Evolutionary conservation across 768 basidiomycete genomes (phyloP), one percentile per base, ranked within the genome.

Genomic region (Kwoniella mangroviensis): DNA sequence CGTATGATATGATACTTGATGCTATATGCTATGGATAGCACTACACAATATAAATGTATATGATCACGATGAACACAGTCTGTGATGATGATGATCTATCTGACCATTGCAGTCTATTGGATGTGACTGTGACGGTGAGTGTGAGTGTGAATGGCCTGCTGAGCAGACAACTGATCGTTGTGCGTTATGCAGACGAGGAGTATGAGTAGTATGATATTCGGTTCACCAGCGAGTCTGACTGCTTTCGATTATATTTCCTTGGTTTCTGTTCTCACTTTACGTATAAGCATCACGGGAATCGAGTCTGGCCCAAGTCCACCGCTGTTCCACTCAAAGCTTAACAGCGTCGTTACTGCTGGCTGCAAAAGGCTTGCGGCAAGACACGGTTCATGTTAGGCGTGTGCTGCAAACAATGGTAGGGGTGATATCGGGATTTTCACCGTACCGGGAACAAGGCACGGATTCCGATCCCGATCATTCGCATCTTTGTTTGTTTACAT

Each of bases 381-480:
- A 34, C 9, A 7, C 6, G 6, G 6, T 34, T 34, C 9, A 7
- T 34, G 34, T 34, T 49, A 49, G 45, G 45, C 45, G 15, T 49
- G 7, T 34, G 6, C 6, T 1, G 34, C 34, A 34, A 0, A 34
- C 9, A 7, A 34, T 34, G 34, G 34, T 34, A 34, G 34, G 34
- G 6, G 34, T 34, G 34, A 49, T 19, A 15, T 49, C 45, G 45
- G 45, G 45, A 49, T 49, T 49, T 49, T 6, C 12, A 9, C 4
- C 4, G 56, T 21, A 10, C 13, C 56, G 24, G 56, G 15, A 57
- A 17, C 15, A 21, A 57, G 56, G 56, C 41, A 60, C 34, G 12
- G 34, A 17, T 26, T 60, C 58, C 58, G 58, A 60, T 60, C 21
- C 53, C 53, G 53, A 24, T 58, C 56, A 12, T 4, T 58, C n/a